Conservation (phyloP, 352 stramenopile genomes). For the Phytophthora syringae region DNA sequence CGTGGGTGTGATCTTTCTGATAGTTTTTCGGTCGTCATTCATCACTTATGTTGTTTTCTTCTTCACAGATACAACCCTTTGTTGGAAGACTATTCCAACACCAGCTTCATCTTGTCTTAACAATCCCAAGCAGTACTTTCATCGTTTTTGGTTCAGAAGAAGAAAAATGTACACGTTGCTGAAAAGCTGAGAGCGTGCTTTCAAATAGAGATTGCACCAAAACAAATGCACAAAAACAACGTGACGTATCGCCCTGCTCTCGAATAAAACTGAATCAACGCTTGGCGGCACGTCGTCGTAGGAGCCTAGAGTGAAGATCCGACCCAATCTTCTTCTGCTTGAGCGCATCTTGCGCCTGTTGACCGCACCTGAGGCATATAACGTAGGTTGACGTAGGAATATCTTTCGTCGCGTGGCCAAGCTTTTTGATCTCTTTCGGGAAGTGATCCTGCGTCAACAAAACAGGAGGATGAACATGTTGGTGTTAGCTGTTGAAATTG, state of each 20-base stretch:
- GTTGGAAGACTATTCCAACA: slow-evolving; percentile 91
- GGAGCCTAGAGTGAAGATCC: slow-evolving; percentile 44
- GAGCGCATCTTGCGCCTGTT: slow-evolving; percentile 40
- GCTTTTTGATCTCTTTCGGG: slow-evolving; percentile 38
- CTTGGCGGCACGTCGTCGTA: slow-evolving; percentile 28
- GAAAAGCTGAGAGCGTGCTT: slow-evolving; percentile 10
- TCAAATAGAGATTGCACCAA: slow-evolving; percentile 18
- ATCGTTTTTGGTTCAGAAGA: slow-evolving; percentile 5
- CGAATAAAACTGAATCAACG: slow-evolving; percentile 23
- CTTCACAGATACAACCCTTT: slow-evolving; percentile 86
- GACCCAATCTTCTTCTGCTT: slow-evolving; percentile 53
- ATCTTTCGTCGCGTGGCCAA: slow-evolving; percentile 59
- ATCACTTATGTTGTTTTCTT: slow-evolving; percentile 6
- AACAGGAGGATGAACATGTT: too few relatives aligned
- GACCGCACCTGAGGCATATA: slow-evolving; percentile 58
- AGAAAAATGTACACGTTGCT: slow-evolving; percentile 3
- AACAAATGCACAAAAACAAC: neutral
- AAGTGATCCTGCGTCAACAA: slow-evolving; percentile 51
- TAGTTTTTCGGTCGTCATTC: neutral
- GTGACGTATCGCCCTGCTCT: slow-evolving; percentile 7
- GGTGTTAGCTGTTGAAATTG: too few relatives aligned
- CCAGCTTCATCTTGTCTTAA: slow-evolving; percentile 89
- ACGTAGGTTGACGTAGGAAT: slow-evolving; percentile 66
- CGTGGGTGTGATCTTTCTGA: slow-evolving; percentile 11
- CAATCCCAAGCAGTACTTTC: neutral